Evolutionary conservation across 1,139 yeast species (phyloP).

Genomic region (Blastobotrys ciferrii): DNA sequence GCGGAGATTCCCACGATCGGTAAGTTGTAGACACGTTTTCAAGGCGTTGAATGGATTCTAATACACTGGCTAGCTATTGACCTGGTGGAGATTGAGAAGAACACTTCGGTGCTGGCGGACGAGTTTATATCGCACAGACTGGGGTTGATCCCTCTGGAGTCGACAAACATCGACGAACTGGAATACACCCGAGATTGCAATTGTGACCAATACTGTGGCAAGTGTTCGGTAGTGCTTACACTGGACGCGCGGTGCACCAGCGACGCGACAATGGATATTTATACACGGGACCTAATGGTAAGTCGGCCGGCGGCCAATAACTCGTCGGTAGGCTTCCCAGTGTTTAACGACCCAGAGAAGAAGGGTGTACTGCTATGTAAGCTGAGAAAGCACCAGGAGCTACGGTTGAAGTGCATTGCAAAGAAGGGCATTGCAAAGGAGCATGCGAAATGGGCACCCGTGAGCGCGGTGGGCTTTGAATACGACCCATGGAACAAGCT

Average conservation of each 20-base stretch:
- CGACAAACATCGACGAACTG: conserved; percentile 69
- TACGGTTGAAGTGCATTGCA: conserved; percentile 86
- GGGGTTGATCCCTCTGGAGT: conserved; percentile 85
- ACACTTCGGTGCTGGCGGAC: conserved; percentile 94
- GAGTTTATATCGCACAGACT: conserved; percentile 92
- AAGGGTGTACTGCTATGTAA: conserved; percentile 89
- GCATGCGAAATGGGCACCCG: conserved; percentile 98
- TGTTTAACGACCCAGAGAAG: conserved; percentile 69
- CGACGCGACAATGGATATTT: conserved; percentile 85
- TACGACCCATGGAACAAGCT: conserved; percentile 99
- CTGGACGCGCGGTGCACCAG: conserved; percentile 85
- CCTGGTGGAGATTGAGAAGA: conserved; percentile 88
- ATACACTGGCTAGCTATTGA: conserved; percentile 62
- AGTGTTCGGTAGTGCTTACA: conserved; percentile 85
- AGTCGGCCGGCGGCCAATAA: conserved; percentile 46
- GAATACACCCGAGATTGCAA: conserved; percentile 90
- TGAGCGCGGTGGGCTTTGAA: conserved; percentile 96
- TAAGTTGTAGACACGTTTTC: conserved; percentile 23
- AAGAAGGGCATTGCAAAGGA: conserved; percentile 98
- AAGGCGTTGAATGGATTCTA: conserved; percentile 31
- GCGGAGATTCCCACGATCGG: conserved; percentile 86
- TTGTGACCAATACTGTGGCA: conserved; percentile 95
- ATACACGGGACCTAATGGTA: conserved; percentile 70
- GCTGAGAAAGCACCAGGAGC: conserved; percentile 88
- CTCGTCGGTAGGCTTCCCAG: conserved; percentile 65